phyloP scores from a whole-genome alignment of 2,329 filamentous ascomycete species.

The Fusarium oligoseptatum region DNA sequence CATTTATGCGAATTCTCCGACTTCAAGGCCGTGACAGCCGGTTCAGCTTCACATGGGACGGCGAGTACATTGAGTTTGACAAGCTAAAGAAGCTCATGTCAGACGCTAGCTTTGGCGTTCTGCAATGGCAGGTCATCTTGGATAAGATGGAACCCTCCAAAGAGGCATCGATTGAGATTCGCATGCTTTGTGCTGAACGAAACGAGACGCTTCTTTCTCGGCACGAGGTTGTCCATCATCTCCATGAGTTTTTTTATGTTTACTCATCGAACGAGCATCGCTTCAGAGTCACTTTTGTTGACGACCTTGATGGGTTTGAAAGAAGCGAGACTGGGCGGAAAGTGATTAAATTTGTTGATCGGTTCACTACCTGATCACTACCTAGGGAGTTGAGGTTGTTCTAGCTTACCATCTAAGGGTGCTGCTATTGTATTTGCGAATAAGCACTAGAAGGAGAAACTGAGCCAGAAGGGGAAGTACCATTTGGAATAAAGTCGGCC shows the following conservation, averaged over 20 bases:
- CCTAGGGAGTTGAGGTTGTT: neutral
- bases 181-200: slow-evolving; percentile 43
- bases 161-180: slow-evolving; percentile 44
- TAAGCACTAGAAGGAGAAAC: neutral
- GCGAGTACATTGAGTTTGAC: slow-evolving; percentile 54
- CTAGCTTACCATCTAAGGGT: neutral
- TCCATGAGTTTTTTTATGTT: slow-evolving; percentile 42
- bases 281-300: slow-evolving; percentile 49
- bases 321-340: slow-evolving; percentile 44
- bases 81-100: slow-evolving; percentile 45
- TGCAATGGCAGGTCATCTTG: slow-evolving; percentile 60
- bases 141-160: slow-evolving; percentile 43
- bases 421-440: neutral
- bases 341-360: slow-evolving; percentile 49
- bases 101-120: slow-evolving; percentile 44
- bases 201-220: slow-evolving; percentile 5
- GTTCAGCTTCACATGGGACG: slow-evolving; percentile 59
- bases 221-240: slow-evolving; percentile 32
- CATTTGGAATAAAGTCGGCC: neutral
- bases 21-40: slow-evolving; percentile 57
- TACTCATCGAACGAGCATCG: slow-evolving; percentile 49
- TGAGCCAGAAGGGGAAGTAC: neutral
- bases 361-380: neutral
- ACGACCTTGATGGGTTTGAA: slow-evolving; percentile 51
- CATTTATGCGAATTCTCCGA: slow-evolving; percentile 52